Evolutionary conservation across 2,329 filamentous ascomycete genomes (phyloP).

Genomic region (Fusarium sp.): DNA sequence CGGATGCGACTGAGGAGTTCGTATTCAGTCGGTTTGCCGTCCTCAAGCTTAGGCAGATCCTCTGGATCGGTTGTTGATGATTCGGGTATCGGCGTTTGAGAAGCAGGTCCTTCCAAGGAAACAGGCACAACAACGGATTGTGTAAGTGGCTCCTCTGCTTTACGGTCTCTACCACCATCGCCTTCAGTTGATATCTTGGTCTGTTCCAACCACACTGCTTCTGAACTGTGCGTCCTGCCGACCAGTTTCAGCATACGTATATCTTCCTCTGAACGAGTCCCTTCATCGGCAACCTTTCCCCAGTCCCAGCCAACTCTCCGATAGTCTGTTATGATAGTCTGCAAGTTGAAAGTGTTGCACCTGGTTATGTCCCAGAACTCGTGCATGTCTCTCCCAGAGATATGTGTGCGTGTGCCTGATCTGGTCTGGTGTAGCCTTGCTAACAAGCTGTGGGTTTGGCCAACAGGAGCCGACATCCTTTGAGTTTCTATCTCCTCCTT

Average conservation of each 20-base stretch:
- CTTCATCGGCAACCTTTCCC: background rate
- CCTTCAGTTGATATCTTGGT: too few relatives aligned
- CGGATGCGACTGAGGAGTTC: too few relatives aligned
- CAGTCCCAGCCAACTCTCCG: background rate
- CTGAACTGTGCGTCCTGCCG: background rate
- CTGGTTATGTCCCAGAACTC: background rate
- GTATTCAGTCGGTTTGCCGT: too few relatives aligned
- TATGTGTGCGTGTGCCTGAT: background rate
- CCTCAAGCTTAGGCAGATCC: too few relatives aligned
- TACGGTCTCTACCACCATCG: too few relatives aligned
- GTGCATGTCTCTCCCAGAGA: background rate
- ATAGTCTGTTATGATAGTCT: background rate
- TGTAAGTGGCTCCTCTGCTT: too few relatives aligned
- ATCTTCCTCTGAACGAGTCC: background rate
- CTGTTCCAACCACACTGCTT: too few relatives aligned
- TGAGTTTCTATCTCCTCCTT: background rate
- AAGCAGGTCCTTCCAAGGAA: background rate
- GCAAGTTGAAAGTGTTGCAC: background rate
- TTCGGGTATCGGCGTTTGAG: background rate
- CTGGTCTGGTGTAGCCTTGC: background rate
- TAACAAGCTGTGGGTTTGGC: too few relatives aligned
- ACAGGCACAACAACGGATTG: too few relatives aligned
- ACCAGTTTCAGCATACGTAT: background rate
- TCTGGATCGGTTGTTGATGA: background rate
- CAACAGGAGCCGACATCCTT: background rate